Evolutionary conservation across 352 stramenopile species (phyloP).

Genomic region (Phytophthora vignae): DNA sequence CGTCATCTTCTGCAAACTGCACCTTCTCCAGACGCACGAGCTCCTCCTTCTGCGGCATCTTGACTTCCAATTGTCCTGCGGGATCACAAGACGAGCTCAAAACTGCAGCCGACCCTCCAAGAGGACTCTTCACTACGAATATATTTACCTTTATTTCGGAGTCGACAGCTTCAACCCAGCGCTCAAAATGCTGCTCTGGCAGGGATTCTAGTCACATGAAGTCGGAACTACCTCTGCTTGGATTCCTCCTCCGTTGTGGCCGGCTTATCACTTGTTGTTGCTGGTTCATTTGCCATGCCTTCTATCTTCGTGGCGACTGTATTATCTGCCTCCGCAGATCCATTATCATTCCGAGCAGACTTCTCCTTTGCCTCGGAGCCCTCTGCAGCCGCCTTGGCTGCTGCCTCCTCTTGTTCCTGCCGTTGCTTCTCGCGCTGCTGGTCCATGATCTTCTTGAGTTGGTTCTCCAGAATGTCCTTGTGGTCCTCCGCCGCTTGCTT

Average conservation of each 20-base stretch:
- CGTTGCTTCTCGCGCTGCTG: slow-evolving; percentile 66
- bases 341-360: neutral
- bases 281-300: neutral
- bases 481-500: slow-evolving; percentile 82
- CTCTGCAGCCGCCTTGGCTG: slow-evolving; percentile 17
- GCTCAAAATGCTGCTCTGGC: neutral
- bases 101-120: slow-evolving; percentile 7
- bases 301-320: neutral
- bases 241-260: slow-evolving; percentile 13
- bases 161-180: neutral
- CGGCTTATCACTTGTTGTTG: slow-evolving; percentile 16
- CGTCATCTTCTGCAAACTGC: slow-evolving; percentile 86
- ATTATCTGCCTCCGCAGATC: slow-evolving; percentile 2
- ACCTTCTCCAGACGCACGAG: slow-evolving; percentile 90
- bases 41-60: slow-evolving; percentile 62
- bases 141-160: slow-evolving; percentile 30
- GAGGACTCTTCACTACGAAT: slow-evolving; percentile 34
- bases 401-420: slow-evolving; percentile 35
- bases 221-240: slow-evolving; percentile 27
- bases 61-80: neutral
- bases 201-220: slow-evolving; percentile 3
- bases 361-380: slow-evolving; percentile 9
- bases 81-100: slow-evolving; percentile 9
- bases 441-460: slow-evolving; percentile 74
- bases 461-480: slow-evolving; percentile 71